Percentiles rank a stretch among this genome's conserved stretches.
phyloP scores from a whole-genome alignment of 177 flowering plant genomes.

The Telopea speciosissima region DNA sequence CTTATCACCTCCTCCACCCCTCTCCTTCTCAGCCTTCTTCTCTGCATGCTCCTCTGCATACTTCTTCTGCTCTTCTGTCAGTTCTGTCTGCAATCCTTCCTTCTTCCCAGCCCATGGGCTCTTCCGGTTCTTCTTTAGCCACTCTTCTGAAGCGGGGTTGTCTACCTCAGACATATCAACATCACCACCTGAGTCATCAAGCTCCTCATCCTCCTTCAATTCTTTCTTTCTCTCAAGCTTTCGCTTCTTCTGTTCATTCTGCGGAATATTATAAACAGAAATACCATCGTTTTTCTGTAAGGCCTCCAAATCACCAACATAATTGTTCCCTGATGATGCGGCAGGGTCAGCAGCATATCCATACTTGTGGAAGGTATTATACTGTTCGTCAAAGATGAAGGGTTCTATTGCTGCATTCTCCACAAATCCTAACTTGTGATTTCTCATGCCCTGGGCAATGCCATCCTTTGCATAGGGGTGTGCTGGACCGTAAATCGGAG shows the following conservation, averaged over 20 bases:
- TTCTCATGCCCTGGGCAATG: slow-evolving; percentile 88
- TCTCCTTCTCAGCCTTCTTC: slow-evolving; percentile 76
- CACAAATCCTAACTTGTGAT: slow-evolving; percentile 91
- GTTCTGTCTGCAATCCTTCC: slow-evolving; percentile 57
- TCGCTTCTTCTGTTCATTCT: slow-evolving; percentile 71
- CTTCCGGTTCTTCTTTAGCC: slow-evolving; percentile 79
- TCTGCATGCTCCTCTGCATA: slow-evolving; percentile 89
- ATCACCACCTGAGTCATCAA: slow-evolving; percentile 15
- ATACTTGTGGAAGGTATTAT: slow-evolving; percentile 77
- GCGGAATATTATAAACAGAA: slow-evolving; percentile 79
- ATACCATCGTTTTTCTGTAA: slow-evolving; percentile 44
- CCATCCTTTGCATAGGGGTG: slow-evolving; percentile 97
- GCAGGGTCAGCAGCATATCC: slow-evolving; percentile 94
- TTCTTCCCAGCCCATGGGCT: slow-evolving; percentile 96
- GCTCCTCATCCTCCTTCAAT: slow-evolving; percentile 23
- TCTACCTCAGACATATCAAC: slow-evolving; percentile 35
- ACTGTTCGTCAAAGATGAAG: slow-evolving; percentile 89
- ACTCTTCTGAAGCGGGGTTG: slow-evolving; percentile 72
- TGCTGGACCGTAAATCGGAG: slow-evolving; percentile 86
- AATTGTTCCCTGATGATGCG: slow-evolving; percentile 44
- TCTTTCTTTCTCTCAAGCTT: slow-evolving; percentile 61
- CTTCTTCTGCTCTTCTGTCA: slow-evolving; percentile 98
- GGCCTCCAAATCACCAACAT: slow-evolving; percentile 70
- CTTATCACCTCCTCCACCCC: slow-evolving; percentile 48
- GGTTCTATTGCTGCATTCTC: slow-evolving; percentile 74